Evolutionary conservation across 106 monocot genomes (phyloP).

Genomic region (Phalaenopsis aphrodite): DNA sequence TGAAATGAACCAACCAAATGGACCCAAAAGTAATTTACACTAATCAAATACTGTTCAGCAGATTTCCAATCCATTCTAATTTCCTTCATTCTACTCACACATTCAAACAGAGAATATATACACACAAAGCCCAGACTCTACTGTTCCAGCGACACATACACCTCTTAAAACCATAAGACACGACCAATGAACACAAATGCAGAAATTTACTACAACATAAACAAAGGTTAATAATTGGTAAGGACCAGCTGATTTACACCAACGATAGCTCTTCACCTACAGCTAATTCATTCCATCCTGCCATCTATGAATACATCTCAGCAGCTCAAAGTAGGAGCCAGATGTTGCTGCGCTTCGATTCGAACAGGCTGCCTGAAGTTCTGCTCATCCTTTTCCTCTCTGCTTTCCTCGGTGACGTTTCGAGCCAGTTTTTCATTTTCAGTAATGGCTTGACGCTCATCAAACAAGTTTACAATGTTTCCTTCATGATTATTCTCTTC

Average conservation of each 20-base stretch:
- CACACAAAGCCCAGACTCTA: background rate
- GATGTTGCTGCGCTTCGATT: constrained; percentile 5
- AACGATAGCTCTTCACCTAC: background rate
- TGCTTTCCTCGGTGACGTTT: background rate
- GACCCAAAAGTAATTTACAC: too few relatives aligned
- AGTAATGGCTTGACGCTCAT: background rate
- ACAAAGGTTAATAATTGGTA: background rate
- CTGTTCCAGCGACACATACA: background rate
- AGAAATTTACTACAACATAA: constrained; percentile 1
- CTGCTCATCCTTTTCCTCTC: background rate
- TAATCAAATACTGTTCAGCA: too few relatives aligned
- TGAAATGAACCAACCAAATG: too few relatives aligned
- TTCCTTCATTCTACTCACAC: too few relatives aligned
- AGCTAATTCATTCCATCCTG: background rate
- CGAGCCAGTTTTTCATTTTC: background rate
- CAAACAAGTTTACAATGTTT: background rate
- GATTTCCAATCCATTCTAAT: too few relatives aligned
- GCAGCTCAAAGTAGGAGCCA: constrained; percentile 9
- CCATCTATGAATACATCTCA: background rate
- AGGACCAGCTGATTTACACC: background rate
- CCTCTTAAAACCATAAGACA: background rate
- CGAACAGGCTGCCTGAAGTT: background rate
- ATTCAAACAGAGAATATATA: background rate
- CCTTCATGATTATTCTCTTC: background rate
- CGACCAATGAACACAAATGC: background rate